A percentile compares a stretch with the other conserved stretches of the same genome.
Conservation (phyloP, 2,329 filamentous ascomycete species). For the Xylaria hypoxylon region DNA sequence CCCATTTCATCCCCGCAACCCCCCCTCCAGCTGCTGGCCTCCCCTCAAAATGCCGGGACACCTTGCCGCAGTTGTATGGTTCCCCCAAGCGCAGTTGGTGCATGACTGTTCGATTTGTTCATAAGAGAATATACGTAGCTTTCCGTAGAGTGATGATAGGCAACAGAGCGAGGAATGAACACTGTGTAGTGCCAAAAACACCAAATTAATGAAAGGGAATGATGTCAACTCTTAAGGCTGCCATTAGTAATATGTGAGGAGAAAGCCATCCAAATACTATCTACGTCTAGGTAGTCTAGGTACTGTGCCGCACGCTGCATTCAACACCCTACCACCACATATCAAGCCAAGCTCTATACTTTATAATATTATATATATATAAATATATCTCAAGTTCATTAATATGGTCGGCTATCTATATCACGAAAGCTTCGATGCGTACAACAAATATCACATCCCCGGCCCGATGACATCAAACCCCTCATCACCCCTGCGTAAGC, state of each 20-base stretch:
- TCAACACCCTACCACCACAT: too few species aligned
- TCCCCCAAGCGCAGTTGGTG: not conserved
- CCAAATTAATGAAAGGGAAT: not conserved
- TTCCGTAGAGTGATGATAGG: not conserved
- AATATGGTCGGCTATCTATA: not conserved
- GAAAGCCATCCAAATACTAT: not conserved
- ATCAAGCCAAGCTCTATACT: too few species aligned
- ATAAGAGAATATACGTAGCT: not conserved
- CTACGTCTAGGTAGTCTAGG: not conserved
- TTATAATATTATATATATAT: too few species aligned
- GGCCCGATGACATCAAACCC: not conserved
- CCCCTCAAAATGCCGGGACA: slow-evolving; percentile 1
- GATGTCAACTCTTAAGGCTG: not conserved
- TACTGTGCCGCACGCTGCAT: not conserved
- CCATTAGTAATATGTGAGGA: not conserved
- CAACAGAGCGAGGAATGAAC: not conserved
- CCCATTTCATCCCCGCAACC: slow-evolving; percentile 25
- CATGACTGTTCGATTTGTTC: not conserved
- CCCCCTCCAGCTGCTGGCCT: slow-evolving; percentile 18
- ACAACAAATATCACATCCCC: not conserved
- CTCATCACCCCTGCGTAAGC: not conserved
- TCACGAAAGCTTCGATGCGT: too few species aligned
- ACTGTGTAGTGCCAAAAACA: not conserved
- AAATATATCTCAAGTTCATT: not conserved
- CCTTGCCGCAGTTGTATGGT: slow-evolving; percentile 20